These are phyloP conservation scores for Syzygium aromaticum DNA, from an alignment of 345 rosid genomes.

Conservation along the genomic window DNA sequence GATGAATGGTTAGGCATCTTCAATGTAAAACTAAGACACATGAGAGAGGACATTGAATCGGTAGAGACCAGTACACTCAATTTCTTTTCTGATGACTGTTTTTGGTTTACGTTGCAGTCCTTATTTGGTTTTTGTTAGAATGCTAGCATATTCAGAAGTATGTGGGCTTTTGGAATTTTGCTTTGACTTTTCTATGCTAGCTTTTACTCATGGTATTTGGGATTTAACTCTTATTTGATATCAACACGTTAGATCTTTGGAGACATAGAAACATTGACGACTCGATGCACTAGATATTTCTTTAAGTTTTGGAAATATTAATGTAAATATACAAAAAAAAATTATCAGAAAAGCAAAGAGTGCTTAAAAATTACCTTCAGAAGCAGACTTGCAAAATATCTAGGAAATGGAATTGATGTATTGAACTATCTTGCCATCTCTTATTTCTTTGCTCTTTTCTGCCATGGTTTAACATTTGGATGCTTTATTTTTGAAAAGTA, in stretches of 20 bases:
- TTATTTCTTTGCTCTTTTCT: neutral
- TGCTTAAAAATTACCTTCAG: neutral
- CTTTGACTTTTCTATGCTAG: neutral
- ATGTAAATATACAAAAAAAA: neutral
- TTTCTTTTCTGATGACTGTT: neutral
- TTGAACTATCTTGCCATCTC: neutral
- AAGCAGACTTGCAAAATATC: neutral
- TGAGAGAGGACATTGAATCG: conserved; percentile 98
- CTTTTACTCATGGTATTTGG: neutral
- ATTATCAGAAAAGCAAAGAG: neutral
- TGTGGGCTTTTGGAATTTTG: neutral
- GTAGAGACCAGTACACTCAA: conserved; percentile 16
- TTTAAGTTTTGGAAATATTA: neutral
- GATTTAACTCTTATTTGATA: neutral
- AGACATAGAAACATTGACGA: neutral
- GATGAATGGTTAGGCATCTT: conserved; percentile 98
- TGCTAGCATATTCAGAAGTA: neutral
- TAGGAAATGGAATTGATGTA: neutral
- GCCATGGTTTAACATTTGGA: neutral
- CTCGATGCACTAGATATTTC: neutral
- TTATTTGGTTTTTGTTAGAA: neutral
- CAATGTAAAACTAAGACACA: conserved; percentile 94
- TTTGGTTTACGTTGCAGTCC: neutral
- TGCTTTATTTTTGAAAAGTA: neutral
- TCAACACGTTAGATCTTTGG: neutral